Evolutionary conservation across 305 asterid genomes (phyloP).

Genomic region (Rubia balearica): DNA sequence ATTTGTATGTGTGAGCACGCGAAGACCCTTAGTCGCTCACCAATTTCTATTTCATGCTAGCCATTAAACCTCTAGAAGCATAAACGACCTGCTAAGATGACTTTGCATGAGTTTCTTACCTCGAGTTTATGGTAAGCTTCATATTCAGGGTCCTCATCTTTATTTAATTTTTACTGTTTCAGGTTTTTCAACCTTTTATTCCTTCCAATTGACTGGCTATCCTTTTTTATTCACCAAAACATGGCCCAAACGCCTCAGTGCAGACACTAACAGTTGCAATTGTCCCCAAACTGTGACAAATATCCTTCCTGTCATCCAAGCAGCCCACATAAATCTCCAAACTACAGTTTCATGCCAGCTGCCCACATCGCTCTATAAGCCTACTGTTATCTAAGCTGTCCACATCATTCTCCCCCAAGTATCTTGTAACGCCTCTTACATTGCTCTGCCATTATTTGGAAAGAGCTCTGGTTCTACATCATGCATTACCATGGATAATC

Average conservation of each 20-base stretch:
- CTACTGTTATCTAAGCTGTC: neutral
- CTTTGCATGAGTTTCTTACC: neutral
- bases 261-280: neutral
- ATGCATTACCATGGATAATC: neutral
- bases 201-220: neutral
- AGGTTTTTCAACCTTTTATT: neutral
- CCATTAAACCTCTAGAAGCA: neutral
- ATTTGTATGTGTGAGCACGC: neutral
- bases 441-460: neutral
- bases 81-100: neutral
- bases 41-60: neutral
- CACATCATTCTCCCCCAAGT: neutral
- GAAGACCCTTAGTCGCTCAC: neutral
- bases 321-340: neutral
- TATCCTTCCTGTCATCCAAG: neutral
- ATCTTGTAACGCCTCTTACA: neutral
- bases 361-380: neutral
- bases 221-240: neutral
- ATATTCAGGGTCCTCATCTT: neutral
- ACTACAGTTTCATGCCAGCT: neutral
- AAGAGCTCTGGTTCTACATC: neutral
- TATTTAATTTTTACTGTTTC: neutral
- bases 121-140: neutral
- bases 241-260: neutral
- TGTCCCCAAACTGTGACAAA: neutral